Evolutionary conservation across 2,329 filamentous ascomycete genomes (phyloP).

Genomic region (Aspergillus pseudonomiae): DNA sequence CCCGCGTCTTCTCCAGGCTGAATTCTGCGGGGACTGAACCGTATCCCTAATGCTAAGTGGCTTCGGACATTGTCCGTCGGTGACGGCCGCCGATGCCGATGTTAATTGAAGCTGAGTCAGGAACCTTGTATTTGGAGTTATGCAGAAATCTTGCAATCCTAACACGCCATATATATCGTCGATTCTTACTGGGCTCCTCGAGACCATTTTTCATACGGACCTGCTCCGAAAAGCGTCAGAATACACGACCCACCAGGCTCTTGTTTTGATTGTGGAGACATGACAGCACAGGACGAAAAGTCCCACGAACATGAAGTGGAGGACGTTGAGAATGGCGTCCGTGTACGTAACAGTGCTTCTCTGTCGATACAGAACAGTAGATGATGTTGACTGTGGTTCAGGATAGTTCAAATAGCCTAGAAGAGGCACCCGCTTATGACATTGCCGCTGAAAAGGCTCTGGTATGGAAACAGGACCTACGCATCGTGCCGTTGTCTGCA

Average conservation of each 20-base stretch:
- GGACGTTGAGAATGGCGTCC: background rate
- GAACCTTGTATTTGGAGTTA: too few relatives aligned
- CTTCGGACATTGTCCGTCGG: background rate
- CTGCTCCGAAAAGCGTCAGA: too few relatives aligned
- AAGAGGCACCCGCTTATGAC: background rate
- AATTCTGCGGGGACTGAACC: background rate
- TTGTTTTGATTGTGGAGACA: background rate
- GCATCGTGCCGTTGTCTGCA: slow-evolving; percentile 2
- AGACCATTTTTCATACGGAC: too few relatives aligned
- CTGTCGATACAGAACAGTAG: background rate
- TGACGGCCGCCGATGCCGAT: background rate
- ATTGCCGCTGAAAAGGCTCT: background rate
- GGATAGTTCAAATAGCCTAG: background rate
- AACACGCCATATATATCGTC: too few relatives aligned
- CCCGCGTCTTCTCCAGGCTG: background rate
- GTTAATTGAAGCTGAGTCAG: too few relatives aligned
- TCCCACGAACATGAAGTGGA: background rate
- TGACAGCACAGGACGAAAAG: background rate
- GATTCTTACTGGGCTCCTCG: too few relatives aligned
- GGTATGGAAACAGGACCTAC: background rate
- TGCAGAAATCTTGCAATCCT: too few relatives aligned
- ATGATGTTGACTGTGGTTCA: background rate
- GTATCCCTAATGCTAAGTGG: background rate
- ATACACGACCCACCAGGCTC: too few relatives aligned
- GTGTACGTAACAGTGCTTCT: background rate